Base-by-base conservation (phyloP, 208 protist genomes). In the Blechomonas ayalai region DNA sequence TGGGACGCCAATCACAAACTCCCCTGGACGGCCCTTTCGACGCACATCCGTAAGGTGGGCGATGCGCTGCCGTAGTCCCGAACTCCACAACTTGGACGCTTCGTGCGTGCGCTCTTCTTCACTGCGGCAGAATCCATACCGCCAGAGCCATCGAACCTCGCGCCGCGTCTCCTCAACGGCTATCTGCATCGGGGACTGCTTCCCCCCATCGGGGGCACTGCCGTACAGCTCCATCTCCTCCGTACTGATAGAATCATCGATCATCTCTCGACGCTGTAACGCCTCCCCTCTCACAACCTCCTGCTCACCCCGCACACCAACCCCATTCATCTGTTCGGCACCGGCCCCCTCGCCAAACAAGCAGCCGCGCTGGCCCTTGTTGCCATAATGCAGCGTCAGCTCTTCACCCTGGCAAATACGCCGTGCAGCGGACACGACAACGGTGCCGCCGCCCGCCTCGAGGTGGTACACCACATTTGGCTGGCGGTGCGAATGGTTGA, bases 1-100 rank as follows among this genome's bases (percentile, higher is more conserved):
- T 1, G 86, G 86, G n/a, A 94, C 86, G 0, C 86, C 86, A 34
- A 94, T 58, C 19, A 94, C 82, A 73, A 91, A 94, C 64, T 89
- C 79, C 15, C 79, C 86, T 1, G 77, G 67, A 7, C 64, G 55
- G 3, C 82, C 86, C 19, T 75, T 78, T 31, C 82, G 69, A 18
- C 86, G 78, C 13, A 84, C 69, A 42, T 94, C 82, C 10, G 86
- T 94, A 10, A 94, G 65, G 25, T 84, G 70, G 1, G 82, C 75
- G 31, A 90, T 73, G 37, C 86, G 86, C 7, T 32, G 35, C 26
- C 67, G 57, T 52, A 94, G 56, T 3, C 64, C 50, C 31, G 55
- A 51, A 36, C 69, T 77, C 82, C 86, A 94, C 29, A 67, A 27
- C 23, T 66, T 36, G 29, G 69, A 81, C 15, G 79, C 76, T 31